Evolutionary conservation across 2,329 filamentous ascomycete species (phyloP), one percentile per base, ranked within the genome.

Genomic region (Pestalotiopsis sp.): DNA sequence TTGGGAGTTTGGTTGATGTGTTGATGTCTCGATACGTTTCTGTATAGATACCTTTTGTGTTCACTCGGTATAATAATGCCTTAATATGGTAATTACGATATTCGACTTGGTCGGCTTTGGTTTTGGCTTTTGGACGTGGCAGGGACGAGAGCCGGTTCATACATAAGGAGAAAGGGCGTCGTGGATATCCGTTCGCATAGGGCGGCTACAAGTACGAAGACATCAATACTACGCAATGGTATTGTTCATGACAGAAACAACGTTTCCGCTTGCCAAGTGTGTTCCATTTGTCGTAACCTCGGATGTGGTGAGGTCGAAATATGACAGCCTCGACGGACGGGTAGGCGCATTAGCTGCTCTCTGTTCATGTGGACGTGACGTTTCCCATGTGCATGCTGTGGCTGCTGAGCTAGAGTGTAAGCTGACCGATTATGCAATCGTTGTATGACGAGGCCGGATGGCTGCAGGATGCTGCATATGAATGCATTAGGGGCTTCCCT

Each of bases 191-290:
- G 39, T 23, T 64, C 49, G 7, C 36, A 52, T 38, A 41, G 27
- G 25, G 11, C 20, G 41, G 12, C 39, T 52, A 36, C 23, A 64
- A 13, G 56, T 59, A 66, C 49, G 36, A 59, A 66, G 27, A n/a
- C 56, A 66, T 66, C 56, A 66, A 66, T 66, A 66, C 49, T 59
- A 64, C 23, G 45, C 45, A 52, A 52, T 52, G 45, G 20, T 52
- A 9, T 52, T 52, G 45, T 52, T 31, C 45, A 60, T 14, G 23
- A 27, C 7, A 58, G 20, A 60, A 36, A 36, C 2, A 31, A 27
- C 3, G 31, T 7, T 60, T 14, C 17, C 6, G 14, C 25, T 2
- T 9, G 12, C 12, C 57, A 27, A 27, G 20, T 25, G 17, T 36
- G 36, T 39, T 36, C 12, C 60, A 41, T 23, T 27, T 12, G 11